Evolutionary conservation across 306 rosid genomes (phyloP), one percentile per base, ranked within the genome.

Genomic region (Sechiopsis laciniata): DNA sequence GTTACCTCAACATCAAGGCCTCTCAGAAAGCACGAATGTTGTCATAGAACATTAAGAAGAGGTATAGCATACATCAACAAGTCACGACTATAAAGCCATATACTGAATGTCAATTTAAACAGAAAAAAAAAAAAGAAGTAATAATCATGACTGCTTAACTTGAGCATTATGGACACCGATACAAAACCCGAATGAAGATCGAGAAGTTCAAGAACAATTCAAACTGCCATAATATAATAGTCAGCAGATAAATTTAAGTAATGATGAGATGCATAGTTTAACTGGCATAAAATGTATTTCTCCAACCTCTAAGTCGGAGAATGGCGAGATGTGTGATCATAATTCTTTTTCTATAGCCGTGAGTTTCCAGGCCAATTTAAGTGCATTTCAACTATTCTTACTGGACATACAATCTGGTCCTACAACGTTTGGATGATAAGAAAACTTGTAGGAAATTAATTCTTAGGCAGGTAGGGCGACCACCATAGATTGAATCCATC

Each of bases 101-200:
- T n/a, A 56, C 3, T 3, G 14, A 29, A 56, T 56, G 29, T 32
- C 62, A 55, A 26, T 3, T 10, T n/a, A n/a, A n/a, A n/a, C n/a
- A n/a, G n/a, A n/a, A n/a, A n/a, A n/a, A n/a, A 10, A 20, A 26
- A 56, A 56, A 56, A 56, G 3, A 19, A 66, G 10, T 10, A 17
- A 19, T 17, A 16, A 26, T 26, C 13, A 60, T 65, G 6, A 4
- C 10, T 21, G 55, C 6, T 17, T 8, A 66, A 42, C 54, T 40
- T 40, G 5, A 66, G 20, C 45, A 66, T 66, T 66, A 66, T 19
- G 72, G 46, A 66, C 54, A 20, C 20, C 55, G 20, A 66, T 19
- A 66, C 10, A 20, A 66, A 20, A 19, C n/a, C 3, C 46, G 35
- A 19, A 42, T 10, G 45, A 29, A 66, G 32, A 19, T 42, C 24